A percentile compares a stretch with the other conserved stretches of the same genome.
Conservation (phyloP, 2,329 filamentous ascomycete genomes). For the Cladosporium cucumerinum region DNA sequence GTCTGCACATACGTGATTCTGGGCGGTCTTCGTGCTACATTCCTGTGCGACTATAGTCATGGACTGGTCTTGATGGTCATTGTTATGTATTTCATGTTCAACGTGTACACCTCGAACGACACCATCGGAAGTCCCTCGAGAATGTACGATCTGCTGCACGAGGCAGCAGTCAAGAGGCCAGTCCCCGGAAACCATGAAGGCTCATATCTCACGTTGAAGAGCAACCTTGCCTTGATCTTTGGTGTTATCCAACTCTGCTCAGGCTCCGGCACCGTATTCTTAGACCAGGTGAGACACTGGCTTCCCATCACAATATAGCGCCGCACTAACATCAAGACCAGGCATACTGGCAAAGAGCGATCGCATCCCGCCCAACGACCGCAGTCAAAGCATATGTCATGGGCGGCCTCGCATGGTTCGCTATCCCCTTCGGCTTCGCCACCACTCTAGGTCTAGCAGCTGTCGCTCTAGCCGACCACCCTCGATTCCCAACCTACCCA, state of each 20-base stretch:
- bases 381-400: slow-evolving; percentile 40
- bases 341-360: slow-evolving; percentile 48
- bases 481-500: slow-evolving; percentile 43
- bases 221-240: slow-evolving; percentile 37
- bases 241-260: slow-evolving; percentile 43
- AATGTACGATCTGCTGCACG: slow-evolving; percentile 41
- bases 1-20: slow-evolving; percentile 38
- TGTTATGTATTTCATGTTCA: slow-evolving; percentile 46
- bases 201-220: slow-evolving; percentile 40
- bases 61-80: slow-evolving; percentile 44
- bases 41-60: slow-evolving; percentile 41
- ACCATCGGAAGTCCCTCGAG: slow-evolving; percentile 39
- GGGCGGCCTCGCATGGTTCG: slow-evolving; percentile 48
- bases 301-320: slow-evolving; percentile 1
- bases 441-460: slow-evolving; percentile 47
- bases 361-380: slow-evolving; percentile 38
- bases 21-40: slow-evolving; percentile 43
- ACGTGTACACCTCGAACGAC: slow-evolving; percentile 39
- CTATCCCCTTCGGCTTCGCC: slow-evolving; percentile 47
- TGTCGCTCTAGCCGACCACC: slow-evolving; percentile 43
- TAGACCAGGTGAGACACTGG: slow-evolving; percentile 34
- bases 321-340: slow-evolving; percentile 31
- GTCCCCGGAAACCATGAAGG: slow-evolving; percentile 40
- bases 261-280: slow-evolving; percentile 34
- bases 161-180: slow-evolving; percentile 37